Conservation (phyloP, 2,329 filamentous ascomycete species). For the Xylaria arbuscula region DNA sequence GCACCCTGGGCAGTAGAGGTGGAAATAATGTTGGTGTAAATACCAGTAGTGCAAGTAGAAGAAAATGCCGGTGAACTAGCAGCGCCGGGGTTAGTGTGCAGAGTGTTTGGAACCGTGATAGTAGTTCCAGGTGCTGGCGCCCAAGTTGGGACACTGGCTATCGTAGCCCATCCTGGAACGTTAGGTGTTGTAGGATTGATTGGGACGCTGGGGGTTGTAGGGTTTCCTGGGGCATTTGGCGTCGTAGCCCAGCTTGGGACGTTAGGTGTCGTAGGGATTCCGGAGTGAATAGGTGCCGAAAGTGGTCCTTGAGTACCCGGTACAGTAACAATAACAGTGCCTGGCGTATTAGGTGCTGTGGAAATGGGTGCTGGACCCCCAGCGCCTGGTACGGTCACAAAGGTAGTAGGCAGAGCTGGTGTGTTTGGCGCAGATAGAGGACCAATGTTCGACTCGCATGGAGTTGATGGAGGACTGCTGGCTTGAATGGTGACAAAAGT, state of each 20-base stretch:
- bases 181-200: not conserved
- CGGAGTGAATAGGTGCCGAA: conserved; percentile 9
- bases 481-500: conserved; percentile 30
- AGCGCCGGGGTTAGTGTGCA: conserved; percentile 13
- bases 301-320: conserved; percentile 30
- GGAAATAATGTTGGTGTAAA: conserved; percentile 35
- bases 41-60: conserved; percentile 36
- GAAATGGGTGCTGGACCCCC: conserved; percentile 17
- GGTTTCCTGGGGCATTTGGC: not conserved
- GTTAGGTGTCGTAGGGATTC: conserved; percentile 8
- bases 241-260: conserved; percentile 12
- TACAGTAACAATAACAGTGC: conserved; percentile 26
- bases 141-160: conserved; percentile 18
- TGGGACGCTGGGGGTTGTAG: conserved; percentile 1
- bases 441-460: conserved; percentile 30
- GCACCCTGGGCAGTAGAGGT: conserved; percentile 8
- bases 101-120: conserved; percentile 28
- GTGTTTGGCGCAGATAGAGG: conserved; percentile 21
- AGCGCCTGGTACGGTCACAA: conserved; percentile 28
- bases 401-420: conserved; percentile 25
- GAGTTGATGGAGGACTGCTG: conserved; percentile 26
- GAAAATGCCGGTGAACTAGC: conserved; percentile 13
- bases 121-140: conserved; percentile 31
- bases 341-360: not conserved
- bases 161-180: not conserved